phyloP scores from a whole-genome alignment of 306 rosid genomes.

The Ziziphus jujuba region DNA sequence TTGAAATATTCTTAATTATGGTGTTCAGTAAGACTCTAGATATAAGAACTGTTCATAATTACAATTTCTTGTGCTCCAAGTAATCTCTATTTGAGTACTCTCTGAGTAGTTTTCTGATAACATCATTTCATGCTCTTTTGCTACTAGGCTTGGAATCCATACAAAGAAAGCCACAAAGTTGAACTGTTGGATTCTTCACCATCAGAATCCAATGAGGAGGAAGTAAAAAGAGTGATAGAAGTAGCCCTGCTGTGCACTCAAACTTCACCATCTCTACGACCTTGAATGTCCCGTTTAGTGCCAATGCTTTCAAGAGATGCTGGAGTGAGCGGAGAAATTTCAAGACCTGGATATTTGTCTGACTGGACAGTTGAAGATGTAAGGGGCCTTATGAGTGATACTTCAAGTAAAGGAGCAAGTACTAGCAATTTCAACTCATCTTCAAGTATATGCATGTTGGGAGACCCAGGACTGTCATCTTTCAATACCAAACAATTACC shows the following conservation, averaged over 20 bases:
- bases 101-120: no score
- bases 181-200: conserved; percentile 51
- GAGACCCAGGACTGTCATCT: conserved; percentile 31
- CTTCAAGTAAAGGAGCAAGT: conserved; percentile 26
- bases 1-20: no score
- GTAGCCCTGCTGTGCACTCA: conserved; percentile 66
- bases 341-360: conserved; percentile 67
- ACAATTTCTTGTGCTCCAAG: no score
- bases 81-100: no score
- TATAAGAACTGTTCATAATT: no score
- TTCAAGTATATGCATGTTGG: conserved; percentile 30
- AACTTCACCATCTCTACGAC: conserved; percentile 54
- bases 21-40: no score
- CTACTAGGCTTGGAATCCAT: conserved; percentile 68
- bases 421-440: conserved; percentile 30
- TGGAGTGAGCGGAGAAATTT: conserved; percentile 47
- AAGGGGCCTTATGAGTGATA: conserved; percentile 7
- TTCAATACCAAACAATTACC: conserved; percentile 9
- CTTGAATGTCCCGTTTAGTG: conserved; percentile 69
- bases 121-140: neutral
- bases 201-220: conserved; percentile 41
- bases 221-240: conserved; percentile 44
- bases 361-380: conserved; percentile 57
- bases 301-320: conserved; percentile 70
- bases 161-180: no score